Conservation (phyloP, 306 rosid species). For the Myrica gale region DNA sequence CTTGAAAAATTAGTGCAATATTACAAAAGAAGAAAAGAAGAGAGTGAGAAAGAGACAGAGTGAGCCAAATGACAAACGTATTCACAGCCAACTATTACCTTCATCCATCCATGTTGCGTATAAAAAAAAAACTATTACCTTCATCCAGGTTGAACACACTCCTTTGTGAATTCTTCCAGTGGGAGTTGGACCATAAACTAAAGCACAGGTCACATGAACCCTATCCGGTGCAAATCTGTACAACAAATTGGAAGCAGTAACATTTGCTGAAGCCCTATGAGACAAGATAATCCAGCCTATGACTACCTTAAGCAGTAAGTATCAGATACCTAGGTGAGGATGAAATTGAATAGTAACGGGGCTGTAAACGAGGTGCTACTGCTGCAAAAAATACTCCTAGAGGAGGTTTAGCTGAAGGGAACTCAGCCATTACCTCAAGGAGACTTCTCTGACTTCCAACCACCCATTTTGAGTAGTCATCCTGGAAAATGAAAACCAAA, state of each 20-base stretch:
- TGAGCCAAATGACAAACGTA: slow-evolving; percentile 8
- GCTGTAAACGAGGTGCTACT: slow-evolving; percentile 82
- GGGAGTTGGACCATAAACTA: slow-evolving; percentile 83
- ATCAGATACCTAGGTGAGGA: slow-evolving; percentile 83
- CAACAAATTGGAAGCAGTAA: slow-evolving; percentile 19
- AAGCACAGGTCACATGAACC: slow-evolving; percentile 91
- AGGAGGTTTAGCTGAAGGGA: slow-evolving; percentile 87
- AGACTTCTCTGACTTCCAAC: slow-evolving; percentile 90
- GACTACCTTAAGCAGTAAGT: slow-evolving; percentile 19
- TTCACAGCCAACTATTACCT: slow-evolving; percentile 38
- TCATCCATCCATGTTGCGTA: no score
- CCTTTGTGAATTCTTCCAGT: slow-evolving; percentile 97
- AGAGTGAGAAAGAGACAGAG: neutral
- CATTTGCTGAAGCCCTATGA: slow-evolving; percentile 6
- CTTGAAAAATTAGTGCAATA: slow-evolving; percentile 5
- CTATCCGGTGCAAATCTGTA: slow-evolving; percentile 64
- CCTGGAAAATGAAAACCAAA: slow-evolving; percentile 46
- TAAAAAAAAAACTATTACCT: slow-evolving; percentile 45
- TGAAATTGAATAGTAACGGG: slow-evolving; percentile 94
- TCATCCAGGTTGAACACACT: slow-evolving; percentile 97
- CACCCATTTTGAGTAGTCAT: slow-evolving; percentile 92
- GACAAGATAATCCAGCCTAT: neutral
- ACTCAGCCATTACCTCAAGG: slow-evolving; percentile 89
- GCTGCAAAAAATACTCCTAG: slow-evolving; percentile 98
- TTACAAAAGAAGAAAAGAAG: slow-evolving; percentile 8